Percentiles rank a stretch among this genome's conserved stretches.
phyloP scores from a whole-genome alignment of 257 asterid genomes.

The Penstemon barbatus region DNA sequence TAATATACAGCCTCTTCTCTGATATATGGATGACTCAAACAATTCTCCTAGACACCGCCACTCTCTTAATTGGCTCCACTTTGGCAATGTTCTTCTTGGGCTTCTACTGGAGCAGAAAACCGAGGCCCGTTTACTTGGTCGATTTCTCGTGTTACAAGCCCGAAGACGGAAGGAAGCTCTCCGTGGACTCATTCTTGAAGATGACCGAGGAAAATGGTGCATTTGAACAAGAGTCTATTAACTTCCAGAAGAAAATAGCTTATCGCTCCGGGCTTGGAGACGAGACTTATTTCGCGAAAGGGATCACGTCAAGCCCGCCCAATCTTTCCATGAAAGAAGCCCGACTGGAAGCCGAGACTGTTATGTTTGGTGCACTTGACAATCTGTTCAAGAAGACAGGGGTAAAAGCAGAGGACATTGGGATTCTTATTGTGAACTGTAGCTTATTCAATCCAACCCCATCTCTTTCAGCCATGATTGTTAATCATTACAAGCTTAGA shows the following conservation, averaged over 20 bases:
- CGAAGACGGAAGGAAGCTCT: slow-evolving; percentile 37
- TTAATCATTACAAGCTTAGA: slow-evolving; percentile 58
- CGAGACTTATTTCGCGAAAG: slow-evolving; percentile 49
- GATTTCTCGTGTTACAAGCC: slow-evolving; percentile 67
- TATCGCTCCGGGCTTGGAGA: slow-evolving; percentile 58
- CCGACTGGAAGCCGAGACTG: slow-evolving; percentile 49
- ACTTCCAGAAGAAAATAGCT: slow-evolving; percentile 48
- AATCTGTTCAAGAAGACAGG: slow-evolving; percentile 41
- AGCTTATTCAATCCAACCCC: slow-evolving; percentile 63
- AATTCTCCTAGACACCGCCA: slow-evolving; percentile 42
- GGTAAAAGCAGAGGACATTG: slow-evolving; percentile 36
- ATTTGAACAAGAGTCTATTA: slow-evolving; percentile 38
- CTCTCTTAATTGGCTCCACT: slow-evolving; percentile 33
- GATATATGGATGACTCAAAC: slow-evolving; percentile 33
- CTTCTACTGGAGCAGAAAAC: slow-evolving; percentile 56
- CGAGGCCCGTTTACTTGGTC: slow-evolving; percentile 42
- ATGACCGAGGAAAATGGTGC: slow-evolving; percentile 41
- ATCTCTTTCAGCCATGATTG: slow-evolving; percentile 61
- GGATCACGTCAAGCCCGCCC: slow-evolving; percentile 49
- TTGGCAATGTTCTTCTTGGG: slow-evolving; percentile 41
- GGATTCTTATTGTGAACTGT: slow-evolving; percentile 60
- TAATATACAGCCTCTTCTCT: slow-evolving; percentile 33
- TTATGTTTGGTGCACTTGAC: slow-evolving; percentile 61
- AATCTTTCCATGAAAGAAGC: slow-evolving; percentile 46
- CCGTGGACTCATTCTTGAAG: slow-evolving; percentile 42